Evolutionary conservation across 257 asterid species (phyloP).

Genomic region (Rubia yunnanensis): DNA sequence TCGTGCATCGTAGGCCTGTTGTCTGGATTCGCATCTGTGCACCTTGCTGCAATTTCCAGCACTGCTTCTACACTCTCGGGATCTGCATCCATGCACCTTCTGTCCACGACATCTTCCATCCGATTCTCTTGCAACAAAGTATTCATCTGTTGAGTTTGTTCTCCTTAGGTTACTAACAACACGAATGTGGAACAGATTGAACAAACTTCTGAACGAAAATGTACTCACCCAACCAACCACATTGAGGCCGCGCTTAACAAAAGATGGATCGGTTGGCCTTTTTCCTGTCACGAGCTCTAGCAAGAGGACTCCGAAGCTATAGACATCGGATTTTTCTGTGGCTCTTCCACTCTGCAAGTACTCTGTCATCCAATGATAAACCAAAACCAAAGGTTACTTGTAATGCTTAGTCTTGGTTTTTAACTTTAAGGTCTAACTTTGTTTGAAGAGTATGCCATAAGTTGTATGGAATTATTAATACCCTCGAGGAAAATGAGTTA

Average conservation of each 20-base stretch:
- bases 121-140: conserved; percentile 57
- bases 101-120: conserved; percentile 59
- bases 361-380: conserved; percentile 35
- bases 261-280: conserved; percentile 86
- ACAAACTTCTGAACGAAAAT: not conserved
- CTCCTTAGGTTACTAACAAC: not conserved
- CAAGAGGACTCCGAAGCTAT: conserved; percentile 90
- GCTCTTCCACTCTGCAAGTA: conserved; percentile 96
- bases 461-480: too few species aligned
- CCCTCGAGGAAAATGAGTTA: not conserved
- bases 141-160: conserved; percentile 47
- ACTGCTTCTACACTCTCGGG: conserved; percentile 76
- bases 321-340: conserved; percentile 80
- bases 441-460: not conserved
- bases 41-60: conserved; percentile 71
- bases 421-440: not conserved
- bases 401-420: too few species aligned
- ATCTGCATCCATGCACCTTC: conserved; percentile 61
- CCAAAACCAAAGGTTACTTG: not conserved
- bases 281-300: conserved; percentile 89
- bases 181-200: not conserved
- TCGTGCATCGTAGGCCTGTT: conserved; percentile 87
- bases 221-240: conserved; percentile 91
- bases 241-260: conserved; percentile 65
- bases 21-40: conserved; percentile 80